Base-by-base conservation (phyloP, 352 stramenopile species). In the Phytophthora pinifolia region DNA sequence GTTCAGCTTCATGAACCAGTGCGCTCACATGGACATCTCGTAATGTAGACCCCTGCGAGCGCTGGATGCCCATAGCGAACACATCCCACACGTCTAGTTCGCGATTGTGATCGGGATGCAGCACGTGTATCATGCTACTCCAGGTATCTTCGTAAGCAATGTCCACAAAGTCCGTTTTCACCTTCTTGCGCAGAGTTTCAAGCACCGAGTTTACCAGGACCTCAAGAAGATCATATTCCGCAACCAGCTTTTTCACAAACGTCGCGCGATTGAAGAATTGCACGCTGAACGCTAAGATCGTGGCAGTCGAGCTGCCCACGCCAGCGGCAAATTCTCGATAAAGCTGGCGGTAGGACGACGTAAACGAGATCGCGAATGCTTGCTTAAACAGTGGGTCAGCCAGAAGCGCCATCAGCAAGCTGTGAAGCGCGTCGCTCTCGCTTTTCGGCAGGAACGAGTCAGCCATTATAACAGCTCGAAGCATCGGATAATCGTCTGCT, bases 251-350 rank as follows among this genome's bases (percentile, higher is more conserved):
- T 58, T 86, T 85, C 14, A 99, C 96, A 70, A 99, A 99, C 6
- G 89, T 97, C 27, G 94, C 88, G n/a, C 97, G 90, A 66, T 99
- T 99, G 56, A 99, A 89, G 56, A 99, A 99, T 70, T 99, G 97
- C 5, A 99, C 97, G 30, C 80, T 94, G 41, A 99, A 92, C 17
- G 82, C 80, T 35, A 96, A 67, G 54, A 95, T 95, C 20, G 89
- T 98, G 46, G 98, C 97, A 9, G 63, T 85, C 15, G 78, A 83
- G 29, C 70, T 90, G 15, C 84, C 84, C n/a, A 91, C 67, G 27
- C 84, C 84, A 0, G 76, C 64, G 2, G 80, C 76, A 45, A 88
- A 89, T 45, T 94, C 82, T 46, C 71, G 77, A 74, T 91, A 94
- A 18, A 94, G 44, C 43, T 86, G 76, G 20, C 78, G 83, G 71